A percentile compares a stretch with the other conserved stretches of the same genome.
phyloP scores from a whole-genome alignment of 352 stramenopile genomes.

The Pythium biforme region DNA sequence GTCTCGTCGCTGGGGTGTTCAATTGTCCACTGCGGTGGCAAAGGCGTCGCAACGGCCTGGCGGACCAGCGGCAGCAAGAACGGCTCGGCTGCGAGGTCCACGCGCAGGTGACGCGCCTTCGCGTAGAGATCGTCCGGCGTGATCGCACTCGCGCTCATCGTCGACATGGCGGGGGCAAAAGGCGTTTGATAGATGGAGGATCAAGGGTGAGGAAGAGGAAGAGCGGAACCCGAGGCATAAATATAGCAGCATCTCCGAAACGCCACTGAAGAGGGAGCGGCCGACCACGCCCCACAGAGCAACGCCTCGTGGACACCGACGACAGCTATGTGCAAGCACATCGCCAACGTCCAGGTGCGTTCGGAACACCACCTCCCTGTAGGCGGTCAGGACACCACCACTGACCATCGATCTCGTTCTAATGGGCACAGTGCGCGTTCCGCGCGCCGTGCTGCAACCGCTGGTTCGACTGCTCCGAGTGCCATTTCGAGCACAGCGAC shows the following conservation, averaged over 20 bases:
- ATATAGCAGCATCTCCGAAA: background rate
- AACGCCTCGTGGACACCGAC: background rate
- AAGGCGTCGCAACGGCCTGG: constrained; percentile 43
- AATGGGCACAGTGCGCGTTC: constrained; percentile 62
- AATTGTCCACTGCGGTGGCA: constrained; percentile 34
- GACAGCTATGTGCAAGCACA: constrained; percentile 47
- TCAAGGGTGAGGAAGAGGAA: background rate
- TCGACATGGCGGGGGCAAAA: background rate
- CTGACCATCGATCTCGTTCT: no score
- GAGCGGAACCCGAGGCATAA: no score
- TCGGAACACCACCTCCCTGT: no score
- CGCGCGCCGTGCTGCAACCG: constrained; percentile 64
- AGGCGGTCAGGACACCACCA: no score
- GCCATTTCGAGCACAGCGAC: constrained; percentile 66
- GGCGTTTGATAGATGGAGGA: background rate
- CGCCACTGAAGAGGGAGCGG: no score
- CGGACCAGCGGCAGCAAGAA: constrained; percentile 53
- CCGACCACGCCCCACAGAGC: no score
- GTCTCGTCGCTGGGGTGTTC: background rate
- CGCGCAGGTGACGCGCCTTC: constrained; percentile 36
- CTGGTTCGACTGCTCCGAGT: constrained; percentile 81
- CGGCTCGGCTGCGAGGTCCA: constrained; percentile 47
- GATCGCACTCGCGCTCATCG: constrained; percentile 19
- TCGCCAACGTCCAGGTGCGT: constrained; percentile 39
- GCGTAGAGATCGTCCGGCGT: constrained; percentile 48